phyloP scores from a whole-genome alignment of 1,284 basidiomycete genomes.

The Ceratobasidium sp. region DNA sequence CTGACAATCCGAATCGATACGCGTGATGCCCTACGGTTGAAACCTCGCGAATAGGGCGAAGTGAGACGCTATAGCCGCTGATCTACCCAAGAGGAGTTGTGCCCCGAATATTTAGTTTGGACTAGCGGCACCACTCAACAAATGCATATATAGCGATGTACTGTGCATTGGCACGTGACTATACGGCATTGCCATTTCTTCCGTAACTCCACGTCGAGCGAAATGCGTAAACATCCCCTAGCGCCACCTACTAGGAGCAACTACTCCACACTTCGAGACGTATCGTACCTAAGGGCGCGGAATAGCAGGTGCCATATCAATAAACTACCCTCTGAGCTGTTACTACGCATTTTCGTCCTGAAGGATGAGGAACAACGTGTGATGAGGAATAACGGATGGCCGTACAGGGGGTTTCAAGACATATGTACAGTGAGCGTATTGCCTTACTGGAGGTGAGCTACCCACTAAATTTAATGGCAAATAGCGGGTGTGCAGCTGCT shows the following conservation, averaged over 20 bases:
- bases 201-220: no score
- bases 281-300: background rate
- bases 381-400: background rate
- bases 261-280: background rate
- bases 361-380: constrained; percentile 9
- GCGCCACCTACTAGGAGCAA: background rate
- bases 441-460: background rate
- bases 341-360: constrained; percentile 13
- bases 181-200: no score
- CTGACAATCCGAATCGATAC: no score
- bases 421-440: background rate
- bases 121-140: no score
- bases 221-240: background rate
- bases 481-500: constrained; percentile 24
- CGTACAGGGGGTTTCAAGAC: constrained; percentile 15
- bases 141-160: no score
- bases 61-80: no score
- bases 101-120: no score
- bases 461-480: background rate
- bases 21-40: no score
- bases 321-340: constrained; percentile 19
- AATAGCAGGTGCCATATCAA: constrained; percentile 15
- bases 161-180: no score
- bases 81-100: no score
- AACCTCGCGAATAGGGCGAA: no score